These are phyloP conservation scores for Plantago coronopus DNA, from an alignment of 305 asterid genomes.

Conservation along the genomic window DNA sequence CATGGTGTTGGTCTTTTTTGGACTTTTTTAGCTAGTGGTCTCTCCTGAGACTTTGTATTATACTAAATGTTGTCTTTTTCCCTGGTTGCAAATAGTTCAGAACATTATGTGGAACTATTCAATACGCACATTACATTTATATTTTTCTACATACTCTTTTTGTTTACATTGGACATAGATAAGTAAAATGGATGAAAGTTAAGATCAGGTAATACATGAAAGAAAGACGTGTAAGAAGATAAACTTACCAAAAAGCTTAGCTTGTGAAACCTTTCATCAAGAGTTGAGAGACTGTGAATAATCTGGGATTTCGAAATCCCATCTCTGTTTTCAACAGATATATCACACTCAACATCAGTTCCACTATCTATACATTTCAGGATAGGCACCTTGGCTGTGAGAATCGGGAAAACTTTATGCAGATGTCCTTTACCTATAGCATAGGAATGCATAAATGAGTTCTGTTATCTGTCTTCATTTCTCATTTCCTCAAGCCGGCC, in stretches of 20 bases:
- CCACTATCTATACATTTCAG: conserved; percentile 88
- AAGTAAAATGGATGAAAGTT: conserved; percentile 10
- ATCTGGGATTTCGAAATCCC: conserved; percentile 76
- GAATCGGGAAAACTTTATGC: conserved; percentile 68
- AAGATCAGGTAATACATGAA: conserved; percentile 9
- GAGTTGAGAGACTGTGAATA: conserved; percentile 61
- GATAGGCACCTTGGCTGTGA: conserved; percentile 86
- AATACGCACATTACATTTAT: no score
- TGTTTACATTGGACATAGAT: neutral
- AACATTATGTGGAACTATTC: no score
- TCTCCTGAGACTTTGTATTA: no score
- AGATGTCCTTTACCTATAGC: conserved; percentile 72
- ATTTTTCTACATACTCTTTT: no score
- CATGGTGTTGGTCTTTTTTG: no score
- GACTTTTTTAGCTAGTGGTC: no score
- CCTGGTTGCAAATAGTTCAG: no score
- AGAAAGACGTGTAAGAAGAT: conserved; percentile 13
- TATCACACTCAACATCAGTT: conserved; percentile 94
- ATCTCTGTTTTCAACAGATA: conserved; percentile 88
- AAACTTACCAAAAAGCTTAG: conserved; percentile 80
- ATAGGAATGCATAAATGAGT: conserved; percentile 36
- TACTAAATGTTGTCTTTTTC: no score
- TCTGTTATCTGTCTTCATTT: conserved; percentile 23
- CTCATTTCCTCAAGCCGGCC: no score
- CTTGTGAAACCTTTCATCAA: conserved; percentile 83